Conservation (phyloP, 1,139 yeast species). For the Nakaseomyces kungkrabaensis region DNA sequence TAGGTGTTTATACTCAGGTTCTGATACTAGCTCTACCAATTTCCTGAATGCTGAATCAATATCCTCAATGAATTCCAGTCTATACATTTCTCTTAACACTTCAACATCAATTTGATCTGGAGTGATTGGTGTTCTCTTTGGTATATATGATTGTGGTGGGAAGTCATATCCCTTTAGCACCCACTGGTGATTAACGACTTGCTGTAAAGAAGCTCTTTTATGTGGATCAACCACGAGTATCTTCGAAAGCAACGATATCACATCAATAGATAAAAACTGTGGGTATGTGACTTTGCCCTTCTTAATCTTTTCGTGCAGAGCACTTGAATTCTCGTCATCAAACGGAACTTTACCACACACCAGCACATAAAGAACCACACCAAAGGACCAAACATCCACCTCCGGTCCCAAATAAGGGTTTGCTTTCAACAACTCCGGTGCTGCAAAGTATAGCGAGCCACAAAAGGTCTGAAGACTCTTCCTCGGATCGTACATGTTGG, state of each 20-base stretch:
- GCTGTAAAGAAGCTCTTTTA: conserved; percentile 67
- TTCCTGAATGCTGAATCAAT: conserved; percentile 49
- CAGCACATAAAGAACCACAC: conserved; percentile 83
- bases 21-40: conserved; percentile 47
- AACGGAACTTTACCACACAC: conserved; percentile 98
- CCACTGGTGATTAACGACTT: conserved; percentile 87
- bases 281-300: conserved; percentile 90
- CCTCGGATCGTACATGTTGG: conserved; percentile 69
- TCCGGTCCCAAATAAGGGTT: conserved; percentile 93
- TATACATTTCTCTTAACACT: conserved; percentile 67
- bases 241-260: conserved; percentile 64
- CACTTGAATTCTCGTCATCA: conserved; percentile 88
- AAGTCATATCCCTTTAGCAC: conserved; percentile 79
- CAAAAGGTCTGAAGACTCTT: conserved; percentile 79
- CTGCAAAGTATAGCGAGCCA: conserved; percentile 95
- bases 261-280: conserved; percentile 62
- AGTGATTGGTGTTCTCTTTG: conserved; percentile 61
- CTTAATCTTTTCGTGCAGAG: conserved; percentile 86
- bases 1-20: conserved; percentile 52
- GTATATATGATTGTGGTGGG: conserved; percentile 59
- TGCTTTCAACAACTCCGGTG: conserved; percentile 88
- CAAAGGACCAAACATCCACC: conserved; percentile 96
- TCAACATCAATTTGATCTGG: conserved; percentile 52
- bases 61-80: conserved; percentile 64
- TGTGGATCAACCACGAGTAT: conserved; percentile 87